phyloP scores from a whole-genome alignment of 2,329 filamentous ascomycete species.

The Ciborinia camelliae region DNA sequence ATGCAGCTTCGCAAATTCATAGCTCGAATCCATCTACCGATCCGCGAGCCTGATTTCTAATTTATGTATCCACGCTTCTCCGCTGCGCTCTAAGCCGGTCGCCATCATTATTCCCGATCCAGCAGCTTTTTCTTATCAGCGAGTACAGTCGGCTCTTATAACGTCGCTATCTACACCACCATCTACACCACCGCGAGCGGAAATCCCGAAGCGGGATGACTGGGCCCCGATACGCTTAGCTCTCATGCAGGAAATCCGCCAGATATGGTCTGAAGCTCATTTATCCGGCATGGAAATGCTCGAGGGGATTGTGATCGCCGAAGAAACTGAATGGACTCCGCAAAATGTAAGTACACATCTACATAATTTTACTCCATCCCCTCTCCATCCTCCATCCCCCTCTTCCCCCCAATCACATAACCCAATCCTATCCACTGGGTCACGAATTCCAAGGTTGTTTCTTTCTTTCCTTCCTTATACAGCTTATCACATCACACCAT shows the following conservation, averaged over 20 bases:
- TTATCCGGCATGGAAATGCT: not conserved
- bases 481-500: too few species aligned
- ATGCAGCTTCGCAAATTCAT: conserved; percentile 20
- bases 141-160: not conserved
- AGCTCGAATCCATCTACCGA: conserved; percentile 84
- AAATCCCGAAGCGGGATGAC: not conserved
- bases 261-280: not conserved
- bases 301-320: conserved; percentile 24
- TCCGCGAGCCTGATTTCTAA: conserved; percentile 74
- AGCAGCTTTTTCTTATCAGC: not conserved
- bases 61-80: conserved; percentile 79
- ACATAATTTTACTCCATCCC: too few species aligned
- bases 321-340: conserved; percentile 35
- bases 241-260: not conserved
- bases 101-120: conserved; percentile 66
- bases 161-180: not conserved
- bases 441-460: too few species aligned
- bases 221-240: conserved; percentile 4
- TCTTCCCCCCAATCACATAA: too few species aligned
- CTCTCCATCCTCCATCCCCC: too few species aligned
- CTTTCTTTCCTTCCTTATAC: too few species aligned
- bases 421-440: too few species aligned
- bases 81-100: conserved; percentile 70
- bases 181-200: not conserved
- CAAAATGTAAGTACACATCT: conserved; percentile 36